Evolutionary conservation across 2,329 filamentous ascomycete species (phyloP).

Genomic region (Juglanconis juglandina): DNA sequence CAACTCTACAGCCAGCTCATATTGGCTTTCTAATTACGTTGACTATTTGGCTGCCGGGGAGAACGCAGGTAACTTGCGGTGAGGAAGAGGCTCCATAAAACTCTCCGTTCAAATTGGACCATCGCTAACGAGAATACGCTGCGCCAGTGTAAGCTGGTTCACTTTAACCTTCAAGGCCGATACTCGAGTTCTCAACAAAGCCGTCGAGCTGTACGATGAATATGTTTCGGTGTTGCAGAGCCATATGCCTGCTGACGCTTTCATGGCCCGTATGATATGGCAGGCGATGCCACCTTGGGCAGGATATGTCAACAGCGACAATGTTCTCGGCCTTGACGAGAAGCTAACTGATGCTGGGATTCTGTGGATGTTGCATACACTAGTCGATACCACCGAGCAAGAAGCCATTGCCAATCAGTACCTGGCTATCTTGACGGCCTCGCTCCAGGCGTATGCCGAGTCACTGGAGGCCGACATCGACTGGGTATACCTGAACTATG

Average conservation of each 20-base stretch:
- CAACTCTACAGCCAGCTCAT: background rate
- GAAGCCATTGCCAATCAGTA: constrained; percentile 27
- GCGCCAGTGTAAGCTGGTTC: constrained; percentile 22
- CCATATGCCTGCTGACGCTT: constrained; percentile 27
- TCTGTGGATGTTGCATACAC: constrained; percentile 28
- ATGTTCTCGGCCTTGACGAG: constrained; percentile 36
- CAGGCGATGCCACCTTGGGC: constrained; percentile 37
- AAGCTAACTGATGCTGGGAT: constrained; percentile 26
- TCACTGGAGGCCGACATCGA: background rate
- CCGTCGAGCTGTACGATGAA: constrained; percentile 36
- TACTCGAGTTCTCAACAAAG: constrained; percentile 31
- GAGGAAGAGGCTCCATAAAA: background rate
- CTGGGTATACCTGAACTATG: background rate
- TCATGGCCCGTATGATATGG: constrained; percentile 30
- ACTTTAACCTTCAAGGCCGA: constrained; percentile 31
- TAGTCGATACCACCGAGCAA: constrained; percentile 28
- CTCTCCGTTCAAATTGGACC: too few species aligned
- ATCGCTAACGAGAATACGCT: too few species aligned
- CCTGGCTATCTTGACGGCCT: background rate
- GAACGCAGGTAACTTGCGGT: background rate
- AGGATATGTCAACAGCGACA: constrained; percentile 34
- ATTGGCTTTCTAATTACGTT: background rate
- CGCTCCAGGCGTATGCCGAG: background rate
- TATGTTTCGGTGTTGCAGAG: constrained; percentile 32
- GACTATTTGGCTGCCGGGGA: background rate